A percentile compares a stretch with the other conserved stretches of the same genome.
Evolutionary conservation across 2,329 filamentous ascomycete genomes (phyloP).

Genomic region (Colletotrichum lupini): DNA sequence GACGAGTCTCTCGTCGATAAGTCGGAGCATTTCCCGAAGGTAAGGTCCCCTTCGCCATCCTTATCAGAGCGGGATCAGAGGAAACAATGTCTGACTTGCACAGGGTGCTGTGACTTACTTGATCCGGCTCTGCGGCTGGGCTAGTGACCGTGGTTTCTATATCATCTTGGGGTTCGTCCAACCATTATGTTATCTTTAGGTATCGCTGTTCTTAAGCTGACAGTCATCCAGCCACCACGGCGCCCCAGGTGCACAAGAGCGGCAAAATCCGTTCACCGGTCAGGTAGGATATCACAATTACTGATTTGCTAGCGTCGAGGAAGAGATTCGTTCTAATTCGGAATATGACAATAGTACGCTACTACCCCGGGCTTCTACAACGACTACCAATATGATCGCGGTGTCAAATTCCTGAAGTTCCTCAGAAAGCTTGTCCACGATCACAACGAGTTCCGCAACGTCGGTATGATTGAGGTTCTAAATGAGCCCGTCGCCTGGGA

Average conservation of each 20-base stretch:
- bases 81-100: rapidly evolving
- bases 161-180: slow-evolving; percentile 57
- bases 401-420: slow-evolving; percentile 65
- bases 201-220: neutral
- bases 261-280: slow-evolving; percentile 59
- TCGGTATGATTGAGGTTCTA: slow-evolving; percentile 68
- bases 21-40: slow-evolving; percentile 61
- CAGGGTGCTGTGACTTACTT: slow-evolving; percentile 58
- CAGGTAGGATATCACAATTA: slow-evolving; percentile 38
- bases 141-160: slow-evolving; percentile 60
- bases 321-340: no score
- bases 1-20: slow-evolving; percentile 59
- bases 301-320: no score
- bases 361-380: slow-evolving; percentile 63
- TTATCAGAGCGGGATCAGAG: no score
- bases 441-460: slow-evolving; percentile 60
- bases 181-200: no score
- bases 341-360: slow-evolving; percentile 28
- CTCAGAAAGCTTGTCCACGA: slow-evolving; percentile 63
- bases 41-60: neutral
- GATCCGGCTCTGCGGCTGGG: slow-evolving; percentile 58
- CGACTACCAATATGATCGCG: slow-evolving; percentile 66
- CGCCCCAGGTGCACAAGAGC: slow-evolving; percentile 59
- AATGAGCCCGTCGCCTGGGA: slow-evolving; percentile 64
- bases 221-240: slow-evolving; percentile 52